Evolutionary conservation across 2,329 filamentous ascomycete genomes (phyloP).

Genomic region (Colletotrichum musae): DNA sequence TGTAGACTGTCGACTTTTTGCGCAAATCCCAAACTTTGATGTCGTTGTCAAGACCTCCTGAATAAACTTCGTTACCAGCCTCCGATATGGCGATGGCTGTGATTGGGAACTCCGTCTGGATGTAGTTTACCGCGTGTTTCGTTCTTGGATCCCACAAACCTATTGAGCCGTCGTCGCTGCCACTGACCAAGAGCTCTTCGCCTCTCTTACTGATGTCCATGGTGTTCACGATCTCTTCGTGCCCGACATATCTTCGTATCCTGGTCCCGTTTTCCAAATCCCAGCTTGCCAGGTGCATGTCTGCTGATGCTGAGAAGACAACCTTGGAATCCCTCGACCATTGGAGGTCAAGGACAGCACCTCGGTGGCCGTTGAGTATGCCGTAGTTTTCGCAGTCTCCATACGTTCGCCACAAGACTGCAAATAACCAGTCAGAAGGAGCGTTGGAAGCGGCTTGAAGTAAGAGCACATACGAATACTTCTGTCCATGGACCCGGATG

Average conservation of each 20-base stretch:
- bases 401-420: conserved; percentile 94
- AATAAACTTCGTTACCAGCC: conserved; percentile 95
- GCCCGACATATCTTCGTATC: conserved; percentile 91
- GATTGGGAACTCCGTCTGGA: conserved; percentile 92
- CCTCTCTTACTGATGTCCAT: conserved; percentile 91
- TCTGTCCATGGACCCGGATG: conserved; percentile 95
- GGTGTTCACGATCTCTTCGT: conserved; percentile 96
- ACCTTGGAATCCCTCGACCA: conserved; percentile 97
- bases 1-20: conserved; percentile 90
- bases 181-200: conserved; percentile 91
- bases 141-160: conserved; percentile 96
- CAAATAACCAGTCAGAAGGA: conserved; percentile 38
- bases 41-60: conserved; percentile 95
- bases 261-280: conserved; percentile 92
- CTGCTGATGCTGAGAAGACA: conserved; percentile 92
- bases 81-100: conserved; percentile 93
- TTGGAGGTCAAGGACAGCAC: conserved; percentile 91
- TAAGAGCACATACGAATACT: conserved; percentile 75
- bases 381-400: conserved; percentile 97
- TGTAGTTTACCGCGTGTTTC: conserved; percentile 88
- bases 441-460: conserved; percentile 51
- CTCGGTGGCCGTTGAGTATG: conserved; percentile 88
- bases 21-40: conserved; percentile 98
- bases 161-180: conserved; percentile 93
- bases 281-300: conserved; percentile 95